Base-by-base conservation (phyloP, 441 rosid species). In the Croton setiger region DNA sequence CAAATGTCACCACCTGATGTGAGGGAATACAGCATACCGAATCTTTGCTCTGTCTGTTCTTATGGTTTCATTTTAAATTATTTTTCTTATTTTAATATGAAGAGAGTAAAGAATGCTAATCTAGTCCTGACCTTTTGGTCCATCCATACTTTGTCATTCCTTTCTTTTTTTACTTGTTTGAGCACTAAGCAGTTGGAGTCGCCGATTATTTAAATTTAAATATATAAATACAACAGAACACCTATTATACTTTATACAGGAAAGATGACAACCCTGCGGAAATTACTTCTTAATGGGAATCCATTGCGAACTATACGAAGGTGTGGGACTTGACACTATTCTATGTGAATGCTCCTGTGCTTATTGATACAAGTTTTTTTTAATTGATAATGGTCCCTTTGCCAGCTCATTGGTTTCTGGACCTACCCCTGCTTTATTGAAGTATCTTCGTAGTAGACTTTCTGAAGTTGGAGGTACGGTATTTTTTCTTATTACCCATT, bases 271-370 rank as follows among this genome's bases (percentile, higher is more conserved):
- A 83, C 90, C 70, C 80, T 94, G 57, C 80, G 91, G 72, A 94
- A 87, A 82, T 87, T 94, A 69, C 81, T 83, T 77, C 93, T 91
- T 55, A 66, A 74, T 67, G 98, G 98, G 55, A 94, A 94, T 78
- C 97, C 97, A 72, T 71, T 94, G 75, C 84, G 97, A 78, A 87
- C 96, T 76, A 86, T 94, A 69, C 74, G 97, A 84, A 94, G 97
- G 97, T 94, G 64, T 21, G 80, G 53, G 56, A 60, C 68, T 54
- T 77, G 57, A 47, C 12, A 4, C 64, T 76, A 53, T 37, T 71
- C 61, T 67, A 63, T 45, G 39, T 52, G 47, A 64, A 63, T 76
- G 56, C 44, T 66, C 12, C 67, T 27, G 15, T 55, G 61, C 53
- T 66, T 74, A 41, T 73, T 60, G 15, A 60, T 73, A 69, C 27